Evolutionary conservation across 768 basidiomycete genomes (phyloP).

Genomic region (Auriscalpium microsporum): DNA sequence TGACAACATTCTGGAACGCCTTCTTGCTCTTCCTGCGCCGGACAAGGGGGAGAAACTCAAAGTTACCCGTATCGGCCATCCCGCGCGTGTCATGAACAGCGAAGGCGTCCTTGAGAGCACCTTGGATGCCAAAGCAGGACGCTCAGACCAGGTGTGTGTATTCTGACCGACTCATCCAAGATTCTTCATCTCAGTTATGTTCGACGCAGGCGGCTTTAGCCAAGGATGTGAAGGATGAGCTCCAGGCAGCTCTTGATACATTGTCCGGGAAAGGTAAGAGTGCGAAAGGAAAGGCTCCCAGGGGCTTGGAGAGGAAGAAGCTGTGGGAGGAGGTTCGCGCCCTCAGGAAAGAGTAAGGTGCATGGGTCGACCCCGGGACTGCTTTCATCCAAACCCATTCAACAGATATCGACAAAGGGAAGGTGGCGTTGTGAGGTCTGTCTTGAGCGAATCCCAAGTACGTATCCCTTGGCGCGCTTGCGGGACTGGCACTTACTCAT

Average conservation of each 20-base stretch:
- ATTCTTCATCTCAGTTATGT: too few relatives aligned
- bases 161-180: not conserved
- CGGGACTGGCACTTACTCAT: not conserved
- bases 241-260: conserved; percentile 57
- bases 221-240: conserved; percentile 82
- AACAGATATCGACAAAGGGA: conserved; percentile 82
- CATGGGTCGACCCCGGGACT: too few relatives aligned
- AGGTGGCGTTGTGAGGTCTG: conserved; percentile 71
- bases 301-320: conserved; percentile 69
- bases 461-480: not conserved
- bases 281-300: conserved; percentile 59
- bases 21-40: conserved; percentile 50
- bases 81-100: conserved; percentile 79
- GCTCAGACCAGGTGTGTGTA: conserved; percentile 54
- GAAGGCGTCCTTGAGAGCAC: conserved; percentile 60
- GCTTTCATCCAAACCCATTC: too few relatives aligned
- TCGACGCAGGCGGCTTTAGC: conserved; percentile 59
- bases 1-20: conserved; percentile 88
- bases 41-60: conserved; percentile 46
- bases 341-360: conserved; percentile 78
- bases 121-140: conserved; percentile 61
- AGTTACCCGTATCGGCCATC: conserved; percentile 90
- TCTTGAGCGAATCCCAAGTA: conserved; percentile 74
- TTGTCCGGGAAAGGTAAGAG: conserved; percentile 71
- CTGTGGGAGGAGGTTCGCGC: conserved; percentile 84